These are phyloP conservation scores for Colletotrichum sojae DNA, from an alignment of 2,329 filamentous ascomycete species.

Conservation along the genomic window DNA sequence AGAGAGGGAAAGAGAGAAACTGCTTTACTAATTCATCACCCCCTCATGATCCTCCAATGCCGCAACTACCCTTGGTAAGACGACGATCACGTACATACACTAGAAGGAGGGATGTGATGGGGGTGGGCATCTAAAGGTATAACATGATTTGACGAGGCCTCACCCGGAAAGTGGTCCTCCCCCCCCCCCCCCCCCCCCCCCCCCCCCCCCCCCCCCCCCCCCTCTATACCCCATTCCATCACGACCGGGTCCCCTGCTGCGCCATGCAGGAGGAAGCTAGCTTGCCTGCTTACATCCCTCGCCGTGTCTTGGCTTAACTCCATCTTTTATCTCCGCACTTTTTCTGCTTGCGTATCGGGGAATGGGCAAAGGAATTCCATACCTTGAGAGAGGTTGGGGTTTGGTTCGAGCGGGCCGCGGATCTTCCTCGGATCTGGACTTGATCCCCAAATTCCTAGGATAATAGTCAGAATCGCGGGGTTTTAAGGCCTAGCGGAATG, in stretches of 20 bases:
- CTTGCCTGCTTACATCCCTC: not conserved
- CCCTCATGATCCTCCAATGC: slow-evolving; percentile 10
- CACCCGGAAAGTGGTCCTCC: not conserved
- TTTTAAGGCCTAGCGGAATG: no score
- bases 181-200: not conserved
- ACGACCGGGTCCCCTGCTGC: not conserved
- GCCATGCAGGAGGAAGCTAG: slow-evolving; percentile 1
- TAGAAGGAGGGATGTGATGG: not conserved
- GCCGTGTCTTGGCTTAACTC: slow-evolving; percentile 1
- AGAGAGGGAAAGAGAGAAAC: not conserved
- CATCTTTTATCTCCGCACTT: slow-evolving; percentile 4
- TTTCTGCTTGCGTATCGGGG: not conserved
- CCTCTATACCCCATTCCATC: not conserved
- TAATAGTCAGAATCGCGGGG: no score
- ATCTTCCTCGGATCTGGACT: slow-evolving; percentile 23
- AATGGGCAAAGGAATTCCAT: no score
- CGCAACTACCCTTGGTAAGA: slow-evolving; percentile 28
- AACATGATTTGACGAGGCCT: slow-evolving; percentile 20
- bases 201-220: not conserved
- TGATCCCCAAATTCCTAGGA: no score
- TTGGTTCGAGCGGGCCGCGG: not conserved
- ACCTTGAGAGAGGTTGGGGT: no score
- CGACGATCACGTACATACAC: slow-evolving; percentile 22
- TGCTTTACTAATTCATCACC: slow-evolving; percentile 8
- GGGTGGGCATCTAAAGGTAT: slow-evolving; percentile 2